Conservation (phyloP, 2,329 filamentous ascomycete species). For the Pseudogymnoascus sp. region DNA sequence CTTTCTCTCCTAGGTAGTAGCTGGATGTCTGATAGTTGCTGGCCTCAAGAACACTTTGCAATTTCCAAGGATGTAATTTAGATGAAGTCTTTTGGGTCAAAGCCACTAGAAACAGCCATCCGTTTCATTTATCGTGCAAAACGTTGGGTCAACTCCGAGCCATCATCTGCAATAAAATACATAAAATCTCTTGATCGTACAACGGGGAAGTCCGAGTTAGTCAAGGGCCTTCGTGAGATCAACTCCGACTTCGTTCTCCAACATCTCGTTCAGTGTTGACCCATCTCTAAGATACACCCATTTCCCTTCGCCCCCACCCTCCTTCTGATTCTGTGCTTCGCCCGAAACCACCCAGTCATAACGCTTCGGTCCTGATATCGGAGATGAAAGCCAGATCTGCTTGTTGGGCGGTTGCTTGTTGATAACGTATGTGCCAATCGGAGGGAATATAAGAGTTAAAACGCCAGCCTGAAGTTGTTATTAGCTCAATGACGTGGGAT, state of each 20-base stretch:
- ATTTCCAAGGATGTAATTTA: neutral
- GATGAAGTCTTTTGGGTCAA: neutral
- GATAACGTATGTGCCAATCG: conserved; percentile 76
- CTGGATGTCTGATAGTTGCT: neutral
- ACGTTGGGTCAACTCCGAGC: neutral
- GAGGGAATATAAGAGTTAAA: conserved; percentile 62
- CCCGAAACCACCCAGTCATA: conserved; percentile 78
- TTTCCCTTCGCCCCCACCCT: conserved; percentile 61
- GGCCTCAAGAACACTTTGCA: neutral
- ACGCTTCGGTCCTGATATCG: conserved; percentile 82
- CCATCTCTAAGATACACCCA: conserved; percentile 89
- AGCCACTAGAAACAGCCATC: neutral
- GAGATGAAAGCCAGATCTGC: conserved; percentile 94
- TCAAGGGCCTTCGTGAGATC: conserved; percentile 35
- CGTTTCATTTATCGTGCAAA: neutral
- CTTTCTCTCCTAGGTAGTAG: neutral
- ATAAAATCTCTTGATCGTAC: conserved; percentile 2
- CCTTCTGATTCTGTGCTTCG: conserved; percentile 70
- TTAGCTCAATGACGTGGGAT: conserved; percentile 7
- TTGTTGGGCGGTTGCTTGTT: conserved; percentile 99
- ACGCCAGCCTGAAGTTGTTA: conserved; percentile 62
- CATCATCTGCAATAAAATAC: conserved; percentile 1
- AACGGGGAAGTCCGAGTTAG: neutral
- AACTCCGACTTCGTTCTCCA: conserved; percentile 69
- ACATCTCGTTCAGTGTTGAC: conserved; percentile 61